Evolutionary conservation across 768 basidiomycete genomes (phyloP).

Genomic region (Termitomyces eurrhizus): DNA sequence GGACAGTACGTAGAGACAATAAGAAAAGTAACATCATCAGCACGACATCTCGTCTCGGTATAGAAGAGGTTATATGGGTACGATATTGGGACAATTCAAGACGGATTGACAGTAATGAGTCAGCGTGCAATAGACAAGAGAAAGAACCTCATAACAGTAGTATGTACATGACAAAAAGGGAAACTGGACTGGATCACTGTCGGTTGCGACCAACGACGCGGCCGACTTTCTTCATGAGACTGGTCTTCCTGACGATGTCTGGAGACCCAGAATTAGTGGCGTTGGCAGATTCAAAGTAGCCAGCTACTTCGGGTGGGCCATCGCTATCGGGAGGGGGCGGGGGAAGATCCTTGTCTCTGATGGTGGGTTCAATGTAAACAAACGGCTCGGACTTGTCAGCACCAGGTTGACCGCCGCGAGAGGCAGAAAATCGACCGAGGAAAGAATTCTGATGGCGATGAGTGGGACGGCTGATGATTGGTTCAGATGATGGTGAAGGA

Average conservation of each 20-base stretch:
- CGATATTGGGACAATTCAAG: conserved; percentile 20
- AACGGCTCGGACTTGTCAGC: conserved; percentile 51
- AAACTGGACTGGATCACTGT: conserved; percentile 17
- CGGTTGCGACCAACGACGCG: conserved; percentile 60
- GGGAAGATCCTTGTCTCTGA: conserved; percentile 67
- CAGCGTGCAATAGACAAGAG: conserved; percentile 14
- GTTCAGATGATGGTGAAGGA: conserved; percentile 31
- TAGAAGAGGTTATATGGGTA: conserved; percentile 7
- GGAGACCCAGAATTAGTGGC: conserved; percentile 26
- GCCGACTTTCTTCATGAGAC: conserved; percentile 77
- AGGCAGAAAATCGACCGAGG: conserved; percentile 59
- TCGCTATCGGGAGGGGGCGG: conserved; percentile 31
- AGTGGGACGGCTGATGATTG: conserved; percentile 46
- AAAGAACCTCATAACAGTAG: not conserved
- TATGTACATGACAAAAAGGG: conserved; percentile 8
- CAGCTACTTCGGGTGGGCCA: conserved; percentile 26
- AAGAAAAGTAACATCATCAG: conserved; percentile 4
- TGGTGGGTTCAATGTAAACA: conserved; percentile 59
- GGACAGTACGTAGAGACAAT: not conserved
- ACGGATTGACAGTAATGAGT: conserved; percentile 14
- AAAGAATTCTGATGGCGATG: conserved; percentile 75
- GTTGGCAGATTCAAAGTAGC: conserved; percentile 48
- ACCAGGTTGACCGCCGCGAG: conserved; percentile 23
- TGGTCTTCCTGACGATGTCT: conserved; percentile 67
- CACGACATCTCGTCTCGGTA: conserved; percentile 12